phyloP scores from a whole-genome alignment of 164 flowering plant genomes.

The Liquidambar formosana region DNA sequence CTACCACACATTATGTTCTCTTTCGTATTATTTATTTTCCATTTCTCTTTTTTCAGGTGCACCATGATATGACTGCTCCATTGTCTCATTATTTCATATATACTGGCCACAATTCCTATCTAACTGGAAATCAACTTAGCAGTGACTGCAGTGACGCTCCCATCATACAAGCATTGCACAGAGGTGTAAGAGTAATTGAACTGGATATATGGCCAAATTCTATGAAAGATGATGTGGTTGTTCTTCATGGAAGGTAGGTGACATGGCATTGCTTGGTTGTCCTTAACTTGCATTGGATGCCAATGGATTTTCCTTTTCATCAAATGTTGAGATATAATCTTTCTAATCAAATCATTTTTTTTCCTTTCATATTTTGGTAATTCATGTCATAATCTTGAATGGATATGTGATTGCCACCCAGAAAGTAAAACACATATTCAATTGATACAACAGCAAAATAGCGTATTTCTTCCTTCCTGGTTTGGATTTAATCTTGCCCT shows the following conservation, averaged over 20 bases:
- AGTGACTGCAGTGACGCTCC: constrained; percentile 80
- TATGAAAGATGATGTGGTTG: constrained; percentile 49
- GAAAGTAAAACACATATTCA: neutral
- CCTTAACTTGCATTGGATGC: neutral
- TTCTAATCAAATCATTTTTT: neutral
- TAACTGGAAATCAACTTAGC: constrained; percentile 74
- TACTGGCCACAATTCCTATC: constrained; percentile 77
- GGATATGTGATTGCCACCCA: neutral
- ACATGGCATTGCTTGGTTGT: neutral
- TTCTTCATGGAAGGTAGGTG: constrained; percentile 71
- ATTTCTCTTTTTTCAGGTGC: constrained; percentile 41
- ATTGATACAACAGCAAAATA: neutral
- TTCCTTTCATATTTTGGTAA: neutral
- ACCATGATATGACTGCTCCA: constrained; percentile 73
- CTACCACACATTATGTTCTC: neutral
- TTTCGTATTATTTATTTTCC: neutral
- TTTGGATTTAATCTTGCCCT: neutral
- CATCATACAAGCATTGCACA: constrained; percentile 54
- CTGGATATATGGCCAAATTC: constrained; percentile 82
- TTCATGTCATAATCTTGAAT: neutral
- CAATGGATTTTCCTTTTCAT: neutral
- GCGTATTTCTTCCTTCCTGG: neutral
- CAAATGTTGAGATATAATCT: neutral
- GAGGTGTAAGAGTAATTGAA: constrained; percentile 74
- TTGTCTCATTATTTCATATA: constrained; percentile 70